A percentile compares a stretch with the other conserved stretches of the same genome.
Evolutionary conservation across 1,284 basidiomycete genomes (phyloP).

Genomic region (Naganishia liquefaciens): DNA sequence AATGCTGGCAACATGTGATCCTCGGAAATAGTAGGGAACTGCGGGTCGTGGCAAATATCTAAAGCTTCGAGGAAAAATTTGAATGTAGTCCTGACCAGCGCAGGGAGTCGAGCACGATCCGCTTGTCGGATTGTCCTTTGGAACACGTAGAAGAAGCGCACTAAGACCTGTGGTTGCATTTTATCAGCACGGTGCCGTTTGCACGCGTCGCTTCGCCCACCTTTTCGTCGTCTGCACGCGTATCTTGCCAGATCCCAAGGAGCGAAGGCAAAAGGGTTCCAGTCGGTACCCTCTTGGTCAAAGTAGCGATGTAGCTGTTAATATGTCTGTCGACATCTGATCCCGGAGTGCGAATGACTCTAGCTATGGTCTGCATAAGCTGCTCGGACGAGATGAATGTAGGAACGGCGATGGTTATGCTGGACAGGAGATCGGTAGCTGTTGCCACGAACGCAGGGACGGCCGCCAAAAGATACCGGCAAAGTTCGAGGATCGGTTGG

Average conservation of each 20-base stretch:
- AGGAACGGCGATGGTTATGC: constrained; percentile 50
- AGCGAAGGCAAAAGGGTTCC: constrained; percentile 68
- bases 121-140: constrained; percentile 67
- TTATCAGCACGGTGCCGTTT: background rate
- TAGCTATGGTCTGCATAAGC: constrained; percentile 49
- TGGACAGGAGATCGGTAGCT: constrained; percentile 31
- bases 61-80: constrained; percentile 80
- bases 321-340: constrained; percentile 21
- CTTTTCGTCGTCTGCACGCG: constrained; percentile 41
- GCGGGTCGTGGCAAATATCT: constrained; percentile 60
- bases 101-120: constrained; percentile 65
- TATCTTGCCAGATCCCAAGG: constrained; percentile 52
- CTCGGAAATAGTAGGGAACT: constrained; percentile 41
- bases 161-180: constrained; percentile 36
- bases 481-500: constrained; percentile 66
- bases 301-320: constrained; percentile 55
- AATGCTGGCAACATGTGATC: constrained; percentile 59
- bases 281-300: constrained; percentile 69
- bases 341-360: constrained; percentile 44
- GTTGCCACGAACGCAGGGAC: constrained; percentile 26
- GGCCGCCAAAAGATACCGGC: constrained; percentile 56
- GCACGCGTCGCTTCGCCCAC: constrained; percentile 28
- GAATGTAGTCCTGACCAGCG: constrained; percentile 72
- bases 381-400: constrained; percentile 54
- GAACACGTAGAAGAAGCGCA: constrained; percentile 67